Base-by-base conservation (phyloP, 2,329 filamentous ascomycete species). In the Ceratocystis destructans region DNA sequence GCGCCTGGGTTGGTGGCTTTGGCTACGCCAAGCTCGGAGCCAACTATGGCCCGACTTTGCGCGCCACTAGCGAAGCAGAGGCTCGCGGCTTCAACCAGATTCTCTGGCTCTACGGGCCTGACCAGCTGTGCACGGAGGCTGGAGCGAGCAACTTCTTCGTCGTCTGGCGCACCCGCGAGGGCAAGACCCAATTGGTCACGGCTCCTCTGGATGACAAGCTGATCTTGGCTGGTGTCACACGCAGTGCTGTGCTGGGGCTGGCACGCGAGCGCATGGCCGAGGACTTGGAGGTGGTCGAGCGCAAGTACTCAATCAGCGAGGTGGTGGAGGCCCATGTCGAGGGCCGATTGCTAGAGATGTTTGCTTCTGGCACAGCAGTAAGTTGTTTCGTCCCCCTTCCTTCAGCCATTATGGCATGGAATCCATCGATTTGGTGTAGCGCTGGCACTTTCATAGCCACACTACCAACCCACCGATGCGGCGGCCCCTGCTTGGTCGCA, bases 141-240 rank as follows among this genome's bases (percentile, higher is more conserved):
- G 92, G 92, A 3, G 92, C 90, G 12, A 89, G 85, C 72, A 96
- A 96, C 77, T 96, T 96, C 78, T 96, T 96, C 73, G 80, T 96
- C 6, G 79, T 96, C 12, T 91, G 88, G 89, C 82, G 80, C 73
- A 82, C 80, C 73, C 82, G 86, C 71, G 76, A 74, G 0, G 85
- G 82, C 6, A 82, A 79, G 71, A 73, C 82, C 28, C 81, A 94
- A 78, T 80, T 96, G 41, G 80, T 96, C 66, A 96, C 92, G 1
- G 90, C 92, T 1, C 89, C 90, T 7, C 77, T 96, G 55, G 87
- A 88, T 67, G 89, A 90, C 72, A 85, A 87, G 72, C 81, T 96
- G 68, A 96, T 96, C 71, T 80, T 96, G 2, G 88, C 93, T 69
- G 92, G 92, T 69, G 87, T 96, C 10, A 96, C 91, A n/a, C 81